These are phyloP conservation scores for Heteromeles arbutifolia DNA, from an alignment of 306 rosid genomes.

Conservation along the genomic window DNA sequence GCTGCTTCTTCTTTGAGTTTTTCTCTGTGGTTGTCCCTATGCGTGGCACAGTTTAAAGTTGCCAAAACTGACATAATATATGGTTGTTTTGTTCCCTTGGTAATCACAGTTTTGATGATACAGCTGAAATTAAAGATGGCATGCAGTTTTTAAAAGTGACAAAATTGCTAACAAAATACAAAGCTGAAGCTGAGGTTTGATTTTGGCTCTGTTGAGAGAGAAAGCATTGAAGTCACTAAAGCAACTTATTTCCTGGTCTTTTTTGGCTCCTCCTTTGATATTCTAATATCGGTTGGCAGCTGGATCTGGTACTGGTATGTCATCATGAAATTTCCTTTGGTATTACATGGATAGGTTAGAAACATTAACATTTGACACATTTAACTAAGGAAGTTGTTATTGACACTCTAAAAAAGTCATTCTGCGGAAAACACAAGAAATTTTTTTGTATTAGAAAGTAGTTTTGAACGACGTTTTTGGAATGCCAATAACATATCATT, in stretches of 20 bases:
- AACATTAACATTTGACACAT: too few relatives aligned
- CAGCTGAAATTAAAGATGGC: slow-evolving; percentile 25
- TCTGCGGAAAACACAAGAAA: too few relatives aligned
- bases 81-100: slow-evolving; percentile 22
- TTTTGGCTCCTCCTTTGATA: slow-evolving; percentile 1
- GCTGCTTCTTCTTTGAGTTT: slow-evolving; percentile 1
- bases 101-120: slow-evolving; percentile 31
- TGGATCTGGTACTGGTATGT: slow-evolving; percentile 25
- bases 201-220: not conserved
- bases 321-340: not conserved
- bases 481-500: too few relatives aligned
- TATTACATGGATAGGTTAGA: not conserved
- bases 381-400: too few relatives aligned
- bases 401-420: too few relatives aligned
- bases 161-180: slow-evolving; percentile 18
- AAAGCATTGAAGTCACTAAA: not conserved
- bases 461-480: too few relatives aligned
- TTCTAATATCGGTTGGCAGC: slow-evolving; percentile 12
- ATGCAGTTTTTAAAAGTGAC: slow-evolving; percentile 12
- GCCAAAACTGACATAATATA: slow-evolving; percentile 44
- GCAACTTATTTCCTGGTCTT: not conserved
- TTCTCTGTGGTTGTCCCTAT: not conserved
- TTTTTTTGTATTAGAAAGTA: too few relatives aligned
- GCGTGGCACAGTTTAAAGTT: slow-evolving; percentile 19
- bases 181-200: slow-evolving; percentile 26